A percentile compares a stretch with the other conserved stretches of the same genome.
Conservation (phyloP, 371 early-diverging fungal species). For the Mortierella sp. region DNA sequence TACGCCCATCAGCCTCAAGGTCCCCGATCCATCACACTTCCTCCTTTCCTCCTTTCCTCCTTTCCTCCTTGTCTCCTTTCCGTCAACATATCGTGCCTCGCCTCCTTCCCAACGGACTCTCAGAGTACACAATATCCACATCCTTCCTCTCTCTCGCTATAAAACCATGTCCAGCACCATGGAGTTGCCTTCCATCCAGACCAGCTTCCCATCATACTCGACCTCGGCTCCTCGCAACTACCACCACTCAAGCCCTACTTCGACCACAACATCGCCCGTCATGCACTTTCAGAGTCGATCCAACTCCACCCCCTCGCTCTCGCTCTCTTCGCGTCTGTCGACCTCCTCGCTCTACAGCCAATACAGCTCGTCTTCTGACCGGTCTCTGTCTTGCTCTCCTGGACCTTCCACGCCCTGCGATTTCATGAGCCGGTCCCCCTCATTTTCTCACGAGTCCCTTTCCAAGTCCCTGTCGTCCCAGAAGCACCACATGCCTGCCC, state of each 20-base stretch:
- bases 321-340: constrained; percentile 42
- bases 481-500: constrained; percentile 15
- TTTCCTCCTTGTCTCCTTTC: no score
- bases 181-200: constrained; percentile 41
- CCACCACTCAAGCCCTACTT: constrained; percentile 24
- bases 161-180: constrained; percentile 34
- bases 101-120: constrained; percentile 1
- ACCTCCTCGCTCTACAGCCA: constrained; percentile 47
- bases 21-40: constrained; percentile 7
- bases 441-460: constrained; percentile 30
- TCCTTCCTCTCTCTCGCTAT: neutral
- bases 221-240: constrained; percentile 21
- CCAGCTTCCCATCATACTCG: constrained; percentile 25
- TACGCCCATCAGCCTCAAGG: neutral
- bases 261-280: constrained; percentile 27
- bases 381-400: constrained; percentile 41
- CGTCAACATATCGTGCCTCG: no score
- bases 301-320: constrained; percentile 25
- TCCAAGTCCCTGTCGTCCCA: constrained; percentile 16
- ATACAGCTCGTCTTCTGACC: constrained; percentile 43
- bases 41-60: neutral
- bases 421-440: constrained; percentile 41
- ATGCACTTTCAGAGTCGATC: constrained; percentile 31
- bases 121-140: constrained; percentile 2
- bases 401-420: constrained; percentile 48